phyloP scores from a whole-genome alignment of 2,329 filamentous ascomycete genomes.

The Ophiocordyceps robertsii region DNA sequence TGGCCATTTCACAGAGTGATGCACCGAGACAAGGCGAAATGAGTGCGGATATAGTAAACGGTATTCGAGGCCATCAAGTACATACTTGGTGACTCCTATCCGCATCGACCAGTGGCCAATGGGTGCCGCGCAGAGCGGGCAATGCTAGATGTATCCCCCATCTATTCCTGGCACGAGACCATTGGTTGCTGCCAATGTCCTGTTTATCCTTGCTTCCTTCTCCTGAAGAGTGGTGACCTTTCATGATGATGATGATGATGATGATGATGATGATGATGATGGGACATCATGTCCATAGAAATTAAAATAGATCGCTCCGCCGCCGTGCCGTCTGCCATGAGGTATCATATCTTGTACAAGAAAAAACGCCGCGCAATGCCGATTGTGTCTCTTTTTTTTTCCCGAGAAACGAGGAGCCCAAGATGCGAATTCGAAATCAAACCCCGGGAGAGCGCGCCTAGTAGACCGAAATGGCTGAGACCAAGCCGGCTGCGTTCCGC shows the following conservation, averaged over 20 bases:
- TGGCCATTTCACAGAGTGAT: too few species aligned
- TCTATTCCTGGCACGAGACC: background rate
- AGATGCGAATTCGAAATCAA: background rate
- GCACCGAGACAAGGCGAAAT: too few species aligned
- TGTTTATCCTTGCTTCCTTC: background rate
- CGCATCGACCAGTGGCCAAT: too few species aligned
- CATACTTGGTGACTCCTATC: too few species aligned
- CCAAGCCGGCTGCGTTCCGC: conserved; percentile 34
- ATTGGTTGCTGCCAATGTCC: background rate
- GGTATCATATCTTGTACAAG: conserved; percentile 12
- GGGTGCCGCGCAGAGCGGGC: conserved; percentile 9
- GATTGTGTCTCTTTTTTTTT: conserved; percentile 4
- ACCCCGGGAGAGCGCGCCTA: conserved; percentile 14
- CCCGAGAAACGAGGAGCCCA: background rate
- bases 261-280: too few species aligned
- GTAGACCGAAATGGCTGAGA: conserved; percentile 44
- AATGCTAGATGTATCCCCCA: background rate
- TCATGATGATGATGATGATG: too few species aligned
- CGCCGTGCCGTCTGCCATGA: conserved; percentile 8
- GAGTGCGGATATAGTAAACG: too few species aligned
- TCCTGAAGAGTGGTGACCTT: background rate
- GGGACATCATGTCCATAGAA: background rate
- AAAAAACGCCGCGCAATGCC: conserved; percentile 13
- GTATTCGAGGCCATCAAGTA: too few species aligned
- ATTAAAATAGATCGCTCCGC: conserved; percentile 2